phyloP scores from a whole-genome alignment of 306 rosid species.

The Vigna radiata region DNA sequence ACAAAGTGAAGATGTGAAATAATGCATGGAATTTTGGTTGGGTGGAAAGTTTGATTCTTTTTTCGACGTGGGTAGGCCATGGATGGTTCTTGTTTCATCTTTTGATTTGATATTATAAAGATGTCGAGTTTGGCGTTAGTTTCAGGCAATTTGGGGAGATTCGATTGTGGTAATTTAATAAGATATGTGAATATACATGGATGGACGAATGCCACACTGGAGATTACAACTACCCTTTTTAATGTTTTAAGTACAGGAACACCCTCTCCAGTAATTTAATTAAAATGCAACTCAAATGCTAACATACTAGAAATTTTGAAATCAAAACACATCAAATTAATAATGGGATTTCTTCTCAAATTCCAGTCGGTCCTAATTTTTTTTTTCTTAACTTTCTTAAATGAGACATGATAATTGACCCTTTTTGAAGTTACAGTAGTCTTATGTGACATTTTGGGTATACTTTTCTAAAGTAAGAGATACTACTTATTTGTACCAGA shows the following conservation, averaged over 20 bases:
- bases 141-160: constrained; percentile 14
- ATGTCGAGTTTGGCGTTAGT: not conserved
- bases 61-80: not conserved
- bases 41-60: not conserved
- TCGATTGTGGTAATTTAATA: not conserved
- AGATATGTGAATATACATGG: not conserved
- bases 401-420: not conserved
- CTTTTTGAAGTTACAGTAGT: not conserved
- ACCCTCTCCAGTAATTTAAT: no score
- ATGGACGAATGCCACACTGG: not conserved
- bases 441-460: not conserved
- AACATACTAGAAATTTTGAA: no score
- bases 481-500: constrained; percentile 50
- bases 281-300: no score
- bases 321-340: no score
- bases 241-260: no score
- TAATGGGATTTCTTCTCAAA: no score
- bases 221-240: no score
- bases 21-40: not conserved
- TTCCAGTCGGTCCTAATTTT: no score
- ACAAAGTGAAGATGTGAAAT: not conserved
- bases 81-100: not conserved
- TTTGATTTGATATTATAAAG: not conserved
- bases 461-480: not conserved
- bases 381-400: no score